Evolutionary conservation across 352 stramenopile species (phyloP), one percentile per base, ranked within the genome.

Genomic region (Phytopythium oedochilum): DNA sequence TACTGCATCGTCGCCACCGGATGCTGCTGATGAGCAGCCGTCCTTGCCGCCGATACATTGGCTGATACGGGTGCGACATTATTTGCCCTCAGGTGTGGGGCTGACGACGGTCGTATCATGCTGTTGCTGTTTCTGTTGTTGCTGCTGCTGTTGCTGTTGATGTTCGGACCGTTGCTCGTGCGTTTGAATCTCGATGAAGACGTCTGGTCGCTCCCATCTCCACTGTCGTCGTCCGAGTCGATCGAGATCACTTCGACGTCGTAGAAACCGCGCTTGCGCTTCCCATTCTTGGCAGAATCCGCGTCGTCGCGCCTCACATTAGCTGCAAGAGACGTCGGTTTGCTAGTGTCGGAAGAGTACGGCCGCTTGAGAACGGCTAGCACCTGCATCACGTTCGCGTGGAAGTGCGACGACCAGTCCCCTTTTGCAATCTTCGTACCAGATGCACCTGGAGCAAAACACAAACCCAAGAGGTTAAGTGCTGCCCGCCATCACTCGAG

Each of bases 201-300:
- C 18, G 45, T 9, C n/a, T 39, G 28, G 9, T 5, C 11, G 7
- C 20, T 18, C 18, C 44, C 28, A 45, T 55, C 2, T n/a, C 57
- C 57, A n/a, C 23, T 48, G 9, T 61, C 69, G 5, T 73, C 45
- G 20, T 73, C 68, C 5, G 75, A 70, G 44, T 87, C 74, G 38
- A 91, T 74, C 29, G 70, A 66, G 28, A 91, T 89, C 28, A 87
- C 63, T 53, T 91, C 80, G 26, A 70, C 40, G n/a, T 71, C 53
- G 39, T 53, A 36, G 22, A 44, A 10, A 7, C 59, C 26, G 17
- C 77, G 70, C 48, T 88, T 88, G 10, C 76, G 73, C 48, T 88
- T 87, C 26, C 53, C 62, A 28, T 25, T 44, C 5, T 28, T 11
- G 10, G 9, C 22, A 8, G 26, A 2, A 18, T 34, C 25, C 17